phyloP scores from a whole-genome alignment of 1,284 basidiomycete species.

The Cystobasidium sp. region DNA sequence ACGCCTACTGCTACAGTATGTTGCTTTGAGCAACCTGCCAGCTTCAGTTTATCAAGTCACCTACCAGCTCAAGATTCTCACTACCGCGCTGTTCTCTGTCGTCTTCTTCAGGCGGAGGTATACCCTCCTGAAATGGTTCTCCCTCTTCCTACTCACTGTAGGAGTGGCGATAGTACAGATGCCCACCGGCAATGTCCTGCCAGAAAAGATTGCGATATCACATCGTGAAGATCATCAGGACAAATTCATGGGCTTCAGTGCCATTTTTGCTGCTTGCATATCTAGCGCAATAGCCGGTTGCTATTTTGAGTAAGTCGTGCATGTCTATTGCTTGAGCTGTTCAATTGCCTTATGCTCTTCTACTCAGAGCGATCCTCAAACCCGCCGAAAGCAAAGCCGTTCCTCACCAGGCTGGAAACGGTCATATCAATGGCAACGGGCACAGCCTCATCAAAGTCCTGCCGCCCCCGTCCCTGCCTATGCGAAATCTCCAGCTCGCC shows the following conservation, averaged over 20 bases:
- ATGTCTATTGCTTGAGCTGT: neutral
- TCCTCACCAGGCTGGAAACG: neutral
- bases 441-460: conserved; percentile 3
- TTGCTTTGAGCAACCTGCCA: conserved; percentile 49
- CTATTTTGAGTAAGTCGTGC: conserved; percentile 49
- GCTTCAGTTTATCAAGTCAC: conserved; percentile 51
- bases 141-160: conserved; percentile 49
- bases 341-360: conserved; percentile 14
- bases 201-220: neutral
- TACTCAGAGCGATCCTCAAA: conserved; percentile 18
- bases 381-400: conserved; percentile 2
- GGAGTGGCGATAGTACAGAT: conserved; percentile 50
- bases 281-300: conserved; percentile 50
- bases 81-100: conserved; percentile 52
- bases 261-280: conserved; percentile 50
- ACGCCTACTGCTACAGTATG: conserved; percentile 46
- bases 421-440: neutral
- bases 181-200: conserved; percentile 19
- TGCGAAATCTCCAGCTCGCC: conserved; percentile 51
- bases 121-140: conserved; percentile 46
- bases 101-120: conserved; percentile 49
- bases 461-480: conserved; percentile 16
- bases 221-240: conserved; percentile 22
- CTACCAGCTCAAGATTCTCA: conserved; percentile 54
- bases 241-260: conserved; percentile 46